These are phyloP conservation scores for Fraxinus baroniana DNA, from an alignment of 305 asterid genomes.

Conservation along the genomic window DNA sequence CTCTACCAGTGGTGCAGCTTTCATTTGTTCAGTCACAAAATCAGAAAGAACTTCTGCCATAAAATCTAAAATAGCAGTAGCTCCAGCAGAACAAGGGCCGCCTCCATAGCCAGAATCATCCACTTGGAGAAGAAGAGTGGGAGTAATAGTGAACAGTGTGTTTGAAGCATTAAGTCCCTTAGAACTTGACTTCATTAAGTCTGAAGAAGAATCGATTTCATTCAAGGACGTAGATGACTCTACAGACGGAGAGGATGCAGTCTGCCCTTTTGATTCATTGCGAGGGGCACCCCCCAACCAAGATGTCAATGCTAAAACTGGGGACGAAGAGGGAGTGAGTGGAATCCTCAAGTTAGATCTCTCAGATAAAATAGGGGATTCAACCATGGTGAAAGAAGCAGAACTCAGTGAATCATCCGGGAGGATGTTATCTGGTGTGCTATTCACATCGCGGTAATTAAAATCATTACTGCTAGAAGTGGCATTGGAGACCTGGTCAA, in stretches of 20 bases:
- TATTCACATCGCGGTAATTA: slow-evolving; percentile 52
- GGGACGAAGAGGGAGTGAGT: slow-evolving; percentile 59
- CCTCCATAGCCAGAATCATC: slow-evolving; percentile 99
- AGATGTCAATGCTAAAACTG: slow-evolving; percentile 82
- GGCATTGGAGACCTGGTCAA: slow-evolving; percentile 50
- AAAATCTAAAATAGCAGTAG: slow-evolving; percentile 89
- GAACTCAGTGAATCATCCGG: slow-evolving; percentile 68
- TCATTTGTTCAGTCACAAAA: slow-evolving; percentile 82
- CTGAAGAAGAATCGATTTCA: slow-evolving; percentile 58
- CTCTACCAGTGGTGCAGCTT: slow-evolving; percentile 73
- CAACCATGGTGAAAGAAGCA: slow-evolving; percentile 43
- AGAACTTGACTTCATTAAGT: slow-evolving; percentile 43
- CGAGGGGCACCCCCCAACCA: slow-evolving; percentile 70
- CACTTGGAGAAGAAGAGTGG: slow-evolving; percentile 85
- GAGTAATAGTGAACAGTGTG: slow-evolving; percentile 48
- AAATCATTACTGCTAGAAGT: slow-evolving; percentile 58
- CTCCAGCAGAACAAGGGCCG: slow-evolving; percentile 99
- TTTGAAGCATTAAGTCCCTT: slow-evolving; percentile 45
- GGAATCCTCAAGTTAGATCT: slow-evolving; percentile 60
- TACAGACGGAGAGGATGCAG: slow-evolving; percentile 59
- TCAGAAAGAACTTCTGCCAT: slow-evolving; percentile 95
- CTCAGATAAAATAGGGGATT: slow-evolving; percentile 76
- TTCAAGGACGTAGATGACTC: slow-evolving; percentile 58
- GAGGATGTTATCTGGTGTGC: slow-evolving; percentile 42
- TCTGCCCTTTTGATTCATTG: slow-evolving; percentile 55